Percentiles rank a stretch among this genome's conserved stretches.
These are phyloP conservation scores for Candida easanensis DNA, from an alignment of 805 yeast species.

Conservation along the genomic window DNA sequence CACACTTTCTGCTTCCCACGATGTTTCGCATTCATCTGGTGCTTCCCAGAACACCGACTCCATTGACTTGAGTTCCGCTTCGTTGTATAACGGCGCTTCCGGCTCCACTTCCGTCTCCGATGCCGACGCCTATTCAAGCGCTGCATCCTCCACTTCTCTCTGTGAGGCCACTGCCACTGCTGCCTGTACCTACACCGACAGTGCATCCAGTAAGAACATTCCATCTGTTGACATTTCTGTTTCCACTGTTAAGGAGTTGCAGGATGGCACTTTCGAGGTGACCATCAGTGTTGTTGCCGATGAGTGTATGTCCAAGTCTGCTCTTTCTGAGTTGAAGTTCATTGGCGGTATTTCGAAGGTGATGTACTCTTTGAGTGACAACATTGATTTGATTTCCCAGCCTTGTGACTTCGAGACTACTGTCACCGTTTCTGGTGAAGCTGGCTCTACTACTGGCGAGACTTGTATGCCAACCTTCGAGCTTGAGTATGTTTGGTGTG, in stretches of 20 bases:
- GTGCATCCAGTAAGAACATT: background rate
- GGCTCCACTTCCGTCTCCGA: no score
- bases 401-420: conserved; percentile 14
- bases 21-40: no score
- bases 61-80: no score
- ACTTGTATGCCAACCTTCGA: conserved; percentile 12
- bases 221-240: conserved; percentile 15
- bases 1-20: no score
- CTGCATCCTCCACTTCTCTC: no score
- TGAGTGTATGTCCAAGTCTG: conserved; percentile 5
- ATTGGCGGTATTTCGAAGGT: conserved; percentile 7
- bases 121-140: no score
- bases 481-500: conserved; percentile 16
- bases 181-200: background rate
- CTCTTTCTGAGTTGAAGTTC: conserved; percentile 15
- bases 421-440: conserved; percentile 4
- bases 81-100: no score
- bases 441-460: background rate
- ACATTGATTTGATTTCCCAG: conserved; percentile 5
- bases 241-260: conserved; percentile 5
- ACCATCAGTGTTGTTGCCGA: conserved; percentile 8
- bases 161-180: background rate
- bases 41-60: no score
- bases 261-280: conserved; percentile 12
- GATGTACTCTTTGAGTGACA: conserved; percentile 10